A percentile compares a stretch with the other conserved stretches of the same genome.
Evolutionary conservation across 2,329 filamentous ascomycete species (phyloP).

Genomic region (Colletotrichum incanum): DNA sequence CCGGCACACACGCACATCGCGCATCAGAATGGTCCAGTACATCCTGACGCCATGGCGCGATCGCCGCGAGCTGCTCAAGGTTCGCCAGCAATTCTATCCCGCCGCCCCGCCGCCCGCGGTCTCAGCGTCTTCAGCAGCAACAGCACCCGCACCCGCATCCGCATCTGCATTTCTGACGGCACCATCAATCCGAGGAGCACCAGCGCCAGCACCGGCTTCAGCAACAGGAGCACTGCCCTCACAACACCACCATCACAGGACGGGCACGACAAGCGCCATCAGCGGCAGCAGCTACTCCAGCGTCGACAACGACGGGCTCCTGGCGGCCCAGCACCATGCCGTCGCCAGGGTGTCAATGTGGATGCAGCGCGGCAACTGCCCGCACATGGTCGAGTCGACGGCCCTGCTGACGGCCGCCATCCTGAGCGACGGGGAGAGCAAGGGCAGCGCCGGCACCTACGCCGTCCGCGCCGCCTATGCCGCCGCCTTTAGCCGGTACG

Average conservation of each 20-base stretch:
- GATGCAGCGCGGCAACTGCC: constrained; percentile 82
- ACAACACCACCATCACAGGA: constrained; percentile 5
- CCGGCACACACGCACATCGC: neutral
- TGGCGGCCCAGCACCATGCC: constrained; percentile 60
- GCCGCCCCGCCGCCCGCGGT: constrained; percentile 41
- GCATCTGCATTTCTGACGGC: constrained; percentile 16
- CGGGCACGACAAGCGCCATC: constrained; percentile 20
- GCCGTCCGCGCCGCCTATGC: constrained; percentile 80
- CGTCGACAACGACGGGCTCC: constrained; percentile 26
- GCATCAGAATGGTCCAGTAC: constrained; percentile 74
- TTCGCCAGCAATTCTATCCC: constrained; percentile 77
- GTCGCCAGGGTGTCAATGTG: constrained; percentile 76
- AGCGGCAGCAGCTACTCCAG: constrained; percentile 24
- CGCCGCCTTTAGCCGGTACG: constrained; percentile 81
- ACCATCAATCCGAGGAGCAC: constrained; percentile 8
- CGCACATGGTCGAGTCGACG: constrained; percentile 85
- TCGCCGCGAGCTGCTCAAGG: constrained; percentile 74
- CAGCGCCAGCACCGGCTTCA: constrained; percentile 23
- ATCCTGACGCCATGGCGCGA: constrained; percentile 82
- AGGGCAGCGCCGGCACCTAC: constrained; percentile 65
- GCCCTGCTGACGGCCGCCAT: constrained; percentile 80
- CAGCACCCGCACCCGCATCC: constrained; percentile 32
- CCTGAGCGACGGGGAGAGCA: constrained; percentile 71
- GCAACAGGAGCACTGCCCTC: constrained; percentile 28
- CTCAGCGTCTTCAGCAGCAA: constrained; percentile 27